A percentile compares a stretch with the other conserved stretches of the same genome.
phyloP scores from a whole-genome alignment of 2,329 filamentous ascomycete genomes.

The Alternaria solani region DNA sequence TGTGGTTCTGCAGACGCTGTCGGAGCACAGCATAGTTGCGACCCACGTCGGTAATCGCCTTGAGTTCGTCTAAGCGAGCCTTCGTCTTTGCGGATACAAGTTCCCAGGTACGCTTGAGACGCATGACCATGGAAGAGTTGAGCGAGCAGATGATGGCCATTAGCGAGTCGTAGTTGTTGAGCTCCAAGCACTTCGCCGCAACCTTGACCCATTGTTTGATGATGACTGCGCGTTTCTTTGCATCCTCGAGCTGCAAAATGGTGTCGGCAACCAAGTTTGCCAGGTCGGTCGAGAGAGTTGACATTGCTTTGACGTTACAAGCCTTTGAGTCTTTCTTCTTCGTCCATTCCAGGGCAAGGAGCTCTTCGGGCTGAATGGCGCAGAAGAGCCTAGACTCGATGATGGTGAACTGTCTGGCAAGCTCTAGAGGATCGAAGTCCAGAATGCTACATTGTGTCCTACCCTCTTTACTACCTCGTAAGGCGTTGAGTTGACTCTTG shows the following conservation, averaged over 20 bases:
- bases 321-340: conserved; percentile 82
- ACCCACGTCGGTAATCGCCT: conserved; percentile 85
- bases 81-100: conserved; percentile 84
- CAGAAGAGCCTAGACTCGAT: conserved; percentile 93
- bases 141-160: conserved; percentile 97
- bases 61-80: conserved; percentile 77
- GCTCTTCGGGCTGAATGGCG: conserved; percentile 88
- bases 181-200: conserved; percentile 81
- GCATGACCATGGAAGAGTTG: conserved; percentile 88
- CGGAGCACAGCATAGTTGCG: conserved; percentile 92
- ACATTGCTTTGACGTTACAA: conserved; percentile 93
- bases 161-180: conserved; percentile 94
- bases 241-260: conserved; percentile 85
- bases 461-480: conserved; percentile 78
- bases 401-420: conserved; percentile 90
- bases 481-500: conserved; percentile 76
- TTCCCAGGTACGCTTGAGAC: conserved; percentile 92
- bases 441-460: conserved; percentile 76
- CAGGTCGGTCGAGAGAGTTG: conserved; percentile 87
- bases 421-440: conserved; percentile 89
- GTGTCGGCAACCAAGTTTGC: conserved; percentile 93
- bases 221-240: conserved; percentile 86
- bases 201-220: conserved; percentile 99
- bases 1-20: conserved; percentile 80
- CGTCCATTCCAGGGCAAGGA: conserved; percentile 92